Evolutionary conservation across 2,329 filamentous ascomycete species (phyloP).

Genomic region (Aureobasidium sp.): DNA sequence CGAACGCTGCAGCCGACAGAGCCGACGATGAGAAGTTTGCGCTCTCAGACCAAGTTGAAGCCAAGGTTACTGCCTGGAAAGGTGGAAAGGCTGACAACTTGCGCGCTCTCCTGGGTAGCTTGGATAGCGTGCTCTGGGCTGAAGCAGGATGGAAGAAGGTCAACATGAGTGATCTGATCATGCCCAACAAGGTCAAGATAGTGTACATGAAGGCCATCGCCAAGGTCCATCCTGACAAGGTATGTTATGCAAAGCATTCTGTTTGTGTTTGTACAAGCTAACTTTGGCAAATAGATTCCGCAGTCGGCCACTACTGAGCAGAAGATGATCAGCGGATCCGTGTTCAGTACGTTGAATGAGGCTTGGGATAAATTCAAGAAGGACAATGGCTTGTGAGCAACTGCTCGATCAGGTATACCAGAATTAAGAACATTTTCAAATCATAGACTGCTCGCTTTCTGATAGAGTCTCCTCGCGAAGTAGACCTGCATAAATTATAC

Average conservation of each 20-base stretch:
- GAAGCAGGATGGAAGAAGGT: slow-evolving; percentile 95
- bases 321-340: slow-evolving; percentile 56
- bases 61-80: slow-evolving; percentile 69
- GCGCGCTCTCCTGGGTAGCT: slow-evolving; percentile 72
- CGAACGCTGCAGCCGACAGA: slow-evolving; percentile 75
- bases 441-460: too few species aligned
- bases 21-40: slow-evolving; percentile 92
- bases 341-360: slow-evolving; percentile 57
- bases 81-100: slow-evolving; percentile 90
- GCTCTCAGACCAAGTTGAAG: slow-evolving; percentile 76
- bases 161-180: slow-evolving; percentile 82
- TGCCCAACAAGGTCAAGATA: slow-evolving; percentile 94
- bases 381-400: slow-evolving; percentile 37
- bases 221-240: slow-evolving; percentile 98
- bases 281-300: slow-evolving; percentile 41
- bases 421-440: neutral
- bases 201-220: slow-evolving; percentile 98
- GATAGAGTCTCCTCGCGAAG: too few species aligned
- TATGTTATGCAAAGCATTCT: slow-evolving; percentile 37
- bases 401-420: neutral
- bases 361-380: slow-evolving; percentile 61
- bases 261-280: neutral
- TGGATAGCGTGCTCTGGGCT: slow-evolving; percentile 87
- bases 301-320: slow-evolving; percentile 58
- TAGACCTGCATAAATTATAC: neutral